Conservation (phyloP, 2,329 filamentous ascomycete genomes). For the Monosporascus ibericus region DNA sequence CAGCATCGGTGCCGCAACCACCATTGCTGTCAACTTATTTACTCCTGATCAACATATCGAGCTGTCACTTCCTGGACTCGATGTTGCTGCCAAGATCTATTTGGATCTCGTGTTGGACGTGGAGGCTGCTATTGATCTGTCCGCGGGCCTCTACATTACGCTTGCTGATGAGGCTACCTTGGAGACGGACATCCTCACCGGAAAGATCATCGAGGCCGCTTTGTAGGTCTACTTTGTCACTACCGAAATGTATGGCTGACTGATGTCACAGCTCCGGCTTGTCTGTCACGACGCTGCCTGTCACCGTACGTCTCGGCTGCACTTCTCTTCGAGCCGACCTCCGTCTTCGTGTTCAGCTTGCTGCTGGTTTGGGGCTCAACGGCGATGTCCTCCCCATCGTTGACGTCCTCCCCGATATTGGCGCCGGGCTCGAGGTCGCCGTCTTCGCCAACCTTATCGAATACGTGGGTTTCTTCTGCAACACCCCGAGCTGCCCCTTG, state of each 20-base stretch:
- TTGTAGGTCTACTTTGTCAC: constrained; percentile 45
- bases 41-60: constrained; percentile 37
- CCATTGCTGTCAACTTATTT: constrained; percentile 46
- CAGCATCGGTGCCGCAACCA: constrained; percentile 35
- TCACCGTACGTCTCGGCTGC: constrained; percentile 38
- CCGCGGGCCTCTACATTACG: constrained; percentile 45
- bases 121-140: constrained; percentile 43
- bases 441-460: constrained; percentile 50
- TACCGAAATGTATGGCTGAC: constrained; percentile 12
- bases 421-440: constrained; percentile 36
- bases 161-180: constrained; percentile 39
- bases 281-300: constrained; percentile 37
- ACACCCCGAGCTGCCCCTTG: constrained; percentile 30
- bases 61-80: constrained; percentile 35
- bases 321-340: constrained; percentile 43
- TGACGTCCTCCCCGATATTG: constrained; percentile 21
- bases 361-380: constrained; percentile 29
- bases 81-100: constrained; percentile 40
- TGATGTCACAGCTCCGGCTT: constrained; percentile 31
- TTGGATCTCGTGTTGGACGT: constrained; percentile 47
- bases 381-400: constrained; percentile 22
- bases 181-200: constrained; percentile 34
- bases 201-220: constrained; percentile 38
- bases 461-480: constrained; percentile 38
- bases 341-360: constrained; percentile 43